A percentile compares a stretch with the other conserved stretches of the same genome.
phyloP scores from a whole-genome alignment of 495 filamentous ascomycete genomes.

The Penicillium fimorum region DNA sequence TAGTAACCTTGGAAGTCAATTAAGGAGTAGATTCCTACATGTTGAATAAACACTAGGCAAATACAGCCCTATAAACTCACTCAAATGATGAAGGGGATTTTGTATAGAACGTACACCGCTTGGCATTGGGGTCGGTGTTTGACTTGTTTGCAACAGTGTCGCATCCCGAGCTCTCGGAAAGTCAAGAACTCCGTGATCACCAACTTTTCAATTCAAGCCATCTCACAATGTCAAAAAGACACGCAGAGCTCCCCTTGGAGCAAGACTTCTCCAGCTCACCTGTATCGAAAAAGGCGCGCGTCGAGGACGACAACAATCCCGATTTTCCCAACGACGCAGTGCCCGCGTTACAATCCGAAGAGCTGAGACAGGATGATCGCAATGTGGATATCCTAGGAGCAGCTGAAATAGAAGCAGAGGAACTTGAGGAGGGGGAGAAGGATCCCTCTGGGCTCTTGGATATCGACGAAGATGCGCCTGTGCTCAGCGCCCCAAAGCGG shows the following conservation, averaged over 20 bases:
- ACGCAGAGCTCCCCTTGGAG: slow-evolving; percentile 74
- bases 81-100: not conserved
- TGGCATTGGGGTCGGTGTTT: slow-evolving; percentile 29
- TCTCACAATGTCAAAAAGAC: slow-evolving; percentile 69
- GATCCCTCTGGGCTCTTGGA: slow-evolving; percentile 31
- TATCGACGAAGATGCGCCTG: slow-evolving; percentile 41
- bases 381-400: slow-evolving; percentile 40
- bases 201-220: slow-evolving; percentile 14
- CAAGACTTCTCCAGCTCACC: slow-evolving; percentile 63
- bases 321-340: slow-evolving; percentile 41
- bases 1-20: slow-evolving; percentile 3
- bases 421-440: slow-evolving; percentile 39
- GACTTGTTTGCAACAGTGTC: slow-evolving; percentile 40
- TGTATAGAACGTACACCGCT: not conserved
- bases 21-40: slow-evolving; percentile 1
- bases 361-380: slow-evolving; percentile 34
- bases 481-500: slow-evolving; percentile 49
- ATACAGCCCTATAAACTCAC: not conserved
- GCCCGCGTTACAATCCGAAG: slow-evolving; percentile 33
- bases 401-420: slow-evolving; percentile 41
- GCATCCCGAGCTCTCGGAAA: slow-evolving; percentile 16
- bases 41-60: not conserved
- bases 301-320: slow-evolving; percentile 52
- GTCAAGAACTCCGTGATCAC: slow-evolving; percentile 13
- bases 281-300: slow-evolving; percentile 70